Evolutionary conservation across 305 asterid genomes (phyloP).

Genomic region (Fraxinus sp.): DNA sequence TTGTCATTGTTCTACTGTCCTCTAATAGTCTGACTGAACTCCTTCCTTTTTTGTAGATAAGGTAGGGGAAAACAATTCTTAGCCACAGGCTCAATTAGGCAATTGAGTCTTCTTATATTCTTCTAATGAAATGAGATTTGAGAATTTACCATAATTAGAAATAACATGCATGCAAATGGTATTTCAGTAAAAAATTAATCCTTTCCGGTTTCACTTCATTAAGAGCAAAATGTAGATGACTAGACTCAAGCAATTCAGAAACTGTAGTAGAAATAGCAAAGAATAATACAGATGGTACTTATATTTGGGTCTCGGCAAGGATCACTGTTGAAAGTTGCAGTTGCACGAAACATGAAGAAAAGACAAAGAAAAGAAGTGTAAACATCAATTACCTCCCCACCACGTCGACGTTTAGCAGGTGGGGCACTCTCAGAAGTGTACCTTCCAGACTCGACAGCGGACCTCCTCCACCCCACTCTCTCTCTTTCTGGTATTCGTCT

Average conservation of each 20-base stretch:
- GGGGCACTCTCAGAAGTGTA: conserved; percentile 53
- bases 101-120: not conserved
- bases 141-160: not conserved
- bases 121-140: not conserved
- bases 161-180: not conserved
- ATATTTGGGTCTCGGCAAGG: conserved; percentile 11
- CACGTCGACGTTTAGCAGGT: conserved; percentile 79
- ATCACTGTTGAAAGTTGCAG: not conserved
- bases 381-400: conserved; percentile 77
- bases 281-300: conserved; percentile 1
- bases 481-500: conserved; percentile 68
- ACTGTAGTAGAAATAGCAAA: not conserved
- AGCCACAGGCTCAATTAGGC: not conserved
- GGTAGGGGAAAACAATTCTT: not conserved
- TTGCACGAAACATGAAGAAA: not conserved
- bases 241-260: conserved; percentile 3
- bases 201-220: conserved; percentile 12
- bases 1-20: not conserved
- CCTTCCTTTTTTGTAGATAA: not conserved
- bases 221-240: conserved; percentile 8
- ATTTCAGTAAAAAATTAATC: not conserved
- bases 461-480: conserved; percentile 55
- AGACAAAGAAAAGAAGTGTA: not conserved
- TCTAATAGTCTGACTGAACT: not conserved
- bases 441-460: conserved; percentile 53